Evolutionary conservation across 1,284 basidiomycete genomes (phyloP).

Genomic region (Cryptococcus deneoformans): DNA sequence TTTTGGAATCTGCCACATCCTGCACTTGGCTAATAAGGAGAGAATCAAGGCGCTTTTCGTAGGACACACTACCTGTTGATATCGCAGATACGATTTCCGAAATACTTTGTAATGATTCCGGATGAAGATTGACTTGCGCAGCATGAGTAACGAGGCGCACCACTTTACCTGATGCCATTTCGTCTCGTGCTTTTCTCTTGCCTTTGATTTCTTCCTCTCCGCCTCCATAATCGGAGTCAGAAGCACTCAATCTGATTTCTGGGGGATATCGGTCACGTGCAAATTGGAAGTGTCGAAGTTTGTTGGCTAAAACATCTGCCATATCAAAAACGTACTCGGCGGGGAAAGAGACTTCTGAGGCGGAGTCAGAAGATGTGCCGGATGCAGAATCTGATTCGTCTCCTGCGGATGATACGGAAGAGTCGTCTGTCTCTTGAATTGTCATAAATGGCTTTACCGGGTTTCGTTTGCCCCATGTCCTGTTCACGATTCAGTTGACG

Average conservation of each 20-base stretch:
- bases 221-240: background rate
- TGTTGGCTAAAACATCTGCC: conserved; percentile 16
- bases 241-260: background rate
- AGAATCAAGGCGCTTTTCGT: conserved; percentile 15
- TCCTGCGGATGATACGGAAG: conserved; percentile 15
- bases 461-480: background rate
- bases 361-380: background rate
- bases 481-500: too few species aligned
- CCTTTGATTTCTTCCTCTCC: too few species aligned
- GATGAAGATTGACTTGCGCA: background rate
- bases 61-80: background rate
- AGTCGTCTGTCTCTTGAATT: conserved; percentile 5
- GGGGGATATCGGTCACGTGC: background rate
- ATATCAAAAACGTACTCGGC: conserved; percentile 15
- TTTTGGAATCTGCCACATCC: conserved; percentile 3
- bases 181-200: background rate
- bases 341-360: background rate
- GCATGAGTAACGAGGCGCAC: background rate
- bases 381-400: conserved; percentile 26
- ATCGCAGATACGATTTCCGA: background rate
- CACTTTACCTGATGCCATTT: conserved; percentile 5
- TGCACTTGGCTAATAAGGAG: conserved; percentile 14
- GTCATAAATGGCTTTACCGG: conserved; percentile 9
- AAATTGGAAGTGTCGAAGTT: conserved; percentile 1
- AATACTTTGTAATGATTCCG: background rate